Base-by-base conservation (phyloP, 352 stramenopile species). In the Phytophthora pinifolia region DNA sequence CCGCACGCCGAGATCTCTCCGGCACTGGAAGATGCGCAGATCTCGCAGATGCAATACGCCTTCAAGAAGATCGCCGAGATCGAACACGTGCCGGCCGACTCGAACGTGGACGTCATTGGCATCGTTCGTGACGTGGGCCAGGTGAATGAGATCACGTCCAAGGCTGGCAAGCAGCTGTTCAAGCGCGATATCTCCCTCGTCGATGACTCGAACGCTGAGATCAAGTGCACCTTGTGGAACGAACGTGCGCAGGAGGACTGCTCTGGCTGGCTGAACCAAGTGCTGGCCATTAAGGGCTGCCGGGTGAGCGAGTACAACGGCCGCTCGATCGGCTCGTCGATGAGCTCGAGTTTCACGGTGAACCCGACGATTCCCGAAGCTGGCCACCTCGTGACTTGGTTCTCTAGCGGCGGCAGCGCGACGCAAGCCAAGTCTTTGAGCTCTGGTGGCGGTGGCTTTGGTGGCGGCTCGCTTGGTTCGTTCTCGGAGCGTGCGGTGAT, bases 211-310 rank as follows among this genome's bases (percentile, higher is more conserved):
- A 89, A 91, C 34, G 88, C 90, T 34, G 95, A 99, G 66, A 96
- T 99, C 56, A 96, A 88, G 63, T 79, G 97, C 50, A 99, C 97
- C 12, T 73, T 99, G 60, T 99, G 97, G 97, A 98, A 98, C 35
- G 88, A 98, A 59, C 76, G 72, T 44, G 88, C 83, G 13, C 70
- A 90, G 33, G 69, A 92, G 43, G 81, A 94, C 56, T 91, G 83
- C 65, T 88, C 79, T 44, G 94, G 79, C 66, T 90, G 76, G 60
- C 70, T 87, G 30, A 92, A 96, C 54, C 94, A 98, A 47, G 87
- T 99, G 6, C 74, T 98, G 20, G 96, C 94, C 2, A 97, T 99
- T 62, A 98, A 98, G 72, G 85, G 92, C 37, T 91, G 94, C 45
- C 91, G 91, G 36, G 92, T 99, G 42, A 92, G 79, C 48, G 96